These are phyloP conservation scores for Scheffersomyces illinoinensis DNA, from an alignment of 1,139 yeast genomes.

Conservation along the genomic window DNA sequence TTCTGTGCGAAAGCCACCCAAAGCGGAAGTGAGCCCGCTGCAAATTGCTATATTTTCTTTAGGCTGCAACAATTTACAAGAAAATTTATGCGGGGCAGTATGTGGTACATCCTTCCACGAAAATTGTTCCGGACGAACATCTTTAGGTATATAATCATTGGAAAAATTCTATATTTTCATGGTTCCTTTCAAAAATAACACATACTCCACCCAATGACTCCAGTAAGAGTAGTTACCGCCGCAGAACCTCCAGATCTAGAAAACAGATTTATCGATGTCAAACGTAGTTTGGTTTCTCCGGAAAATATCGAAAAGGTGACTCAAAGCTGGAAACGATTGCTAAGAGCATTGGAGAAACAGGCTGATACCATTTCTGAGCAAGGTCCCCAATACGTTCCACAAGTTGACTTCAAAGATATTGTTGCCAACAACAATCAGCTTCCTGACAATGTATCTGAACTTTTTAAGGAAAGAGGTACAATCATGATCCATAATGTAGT, in stretches of 20 bases:
- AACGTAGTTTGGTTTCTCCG: constrained; percentile 19
- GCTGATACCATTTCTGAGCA: constrained; percentile 12
- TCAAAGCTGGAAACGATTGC: constrained; percentile 22
- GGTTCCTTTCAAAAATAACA: not conserved
- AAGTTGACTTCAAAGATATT: constrained; percentile 16
- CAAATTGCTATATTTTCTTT: not conserved
- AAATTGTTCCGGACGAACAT: not conserved
- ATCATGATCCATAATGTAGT: constrained; percentile 23
- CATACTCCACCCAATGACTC: not conserved
- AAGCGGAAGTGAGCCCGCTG: not conserved
- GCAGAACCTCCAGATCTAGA: constrained; percentile 9
- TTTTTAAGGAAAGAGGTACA: constrained; percentile 16
- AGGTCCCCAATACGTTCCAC: constrained; percentile 17
- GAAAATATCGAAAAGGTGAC: constrained; percentile 20
- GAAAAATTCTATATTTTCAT: not conserved
- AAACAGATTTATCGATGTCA: constrained; percentile 12
- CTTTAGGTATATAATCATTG: not conserved
- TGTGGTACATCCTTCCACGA: not conserved
- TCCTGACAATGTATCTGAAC: constrained; percentile 10
- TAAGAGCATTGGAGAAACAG: constrained; percentile 17
- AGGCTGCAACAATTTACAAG: not conserved
- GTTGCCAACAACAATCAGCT: constrained; percentile 11
- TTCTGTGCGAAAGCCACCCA: not conserved
- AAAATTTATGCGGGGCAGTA: not conserved
- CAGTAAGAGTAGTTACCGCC: not conserved